Conservation (phyloP, 2,329 filamentous ascomycete species). For the Cytospora mali region DNA sequence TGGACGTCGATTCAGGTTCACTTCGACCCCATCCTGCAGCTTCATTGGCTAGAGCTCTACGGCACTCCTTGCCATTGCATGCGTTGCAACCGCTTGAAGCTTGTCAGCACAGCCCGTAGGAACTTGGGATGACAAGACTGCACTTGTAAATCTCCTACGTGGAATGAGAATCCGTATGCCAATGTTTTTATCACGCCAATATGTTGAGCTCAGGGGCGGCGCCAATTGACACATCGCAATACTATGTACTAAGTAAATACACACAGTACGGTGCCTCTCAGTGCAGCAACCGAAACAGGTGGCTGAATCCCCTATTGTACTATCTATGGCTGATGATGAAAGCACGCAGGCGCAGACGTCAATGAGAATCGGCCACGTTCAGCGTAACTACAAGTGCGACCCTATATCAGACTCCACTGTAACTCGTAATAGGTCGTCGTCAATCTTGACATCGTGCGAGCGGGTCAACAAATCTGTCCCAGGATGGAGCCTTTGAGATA, state of each 20-base stretch:
- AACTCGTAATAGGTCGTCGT: constrained; percentile 20
- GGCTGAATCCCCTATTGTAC: constrained; percentile 15
- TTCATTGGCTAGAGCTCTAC: constrained; percentile 23
- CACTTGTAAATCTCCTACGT: background rate
- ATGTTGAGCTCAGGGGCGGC: background rate
- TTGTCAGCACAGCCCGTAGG: constrained; percentile 18
- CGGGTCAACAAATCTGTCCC: constrained; percentile 5
- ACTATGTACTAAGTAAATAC: background rate
- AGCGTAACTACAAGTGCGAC: constrained; percentile 12
- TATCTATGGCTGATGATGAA: background rate
- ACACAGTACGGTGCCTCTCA: background rate
- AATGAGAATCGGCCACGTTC: constrained; percentile 27
- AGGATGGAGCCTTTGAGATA: constrained; percentile 22
- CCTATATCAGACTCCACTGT: constrained; percentile 20
- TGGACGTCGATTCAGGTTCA: constrained; percentile 1
- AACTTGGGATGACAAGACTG: constrained; percentile 19
- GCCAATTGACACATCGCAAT: background rate
- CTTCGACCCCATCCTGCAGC: background rate
- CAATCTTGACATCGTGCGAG: constrained; percentile 19
- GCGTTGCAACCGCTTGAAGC: constrained; percentile 20
- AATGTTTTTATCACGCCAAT: background rate
- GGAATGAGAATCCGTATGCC: background rate
- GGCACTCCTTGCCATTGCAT: constrained; percentile 25
- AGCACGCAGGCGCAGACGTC: constrained; percentile 23
- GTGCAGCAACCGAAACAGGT: constrained; percentile 11